A percentile compares a stretch with the other conserved stretches of the same genome.
These are phyloP conservation scores for Phytophthora syringae DNA, from an alignment of 352 stramenopile species.

Conservation along the genomic window DNA sequence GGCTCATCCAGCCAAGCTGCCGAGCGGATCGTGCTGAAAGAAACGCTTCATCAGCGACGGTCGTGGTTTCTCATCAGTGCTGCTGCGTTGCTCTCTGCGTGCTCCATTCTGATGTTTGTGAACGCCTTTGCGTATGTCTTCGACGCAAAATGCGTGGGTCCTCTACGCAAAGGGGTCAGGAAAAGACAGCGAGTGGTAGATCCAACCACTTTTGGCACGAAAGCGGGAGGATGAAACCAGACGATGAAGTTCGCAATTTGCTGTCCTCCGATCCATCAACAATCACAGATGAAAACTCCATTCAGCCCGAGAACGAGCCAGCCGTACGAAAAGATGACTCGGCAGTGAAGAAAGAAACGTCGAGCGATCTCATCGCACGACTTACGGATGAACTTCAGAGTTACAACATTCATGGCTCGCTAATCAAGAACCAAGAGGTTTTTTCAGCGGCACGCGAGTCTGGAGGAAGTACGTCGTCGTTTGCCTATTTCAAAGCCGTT, in stretches of 20 bases:
- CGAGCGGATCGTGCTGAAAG: slow-evolving; percentile 29
- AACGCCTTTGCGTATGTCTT: slow-evolving; percentile 28
- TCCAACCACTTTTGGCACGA: slow-evolving; percentile 32
- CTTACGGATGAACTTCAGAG: slow-evolving; percentile 28
- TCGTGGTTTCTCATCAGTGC: slow-evolving; percentile 45
- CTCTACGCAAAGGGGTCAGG: slow-evolving; percentile 10
- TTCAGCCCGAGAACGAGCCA: slow-evolving; percentile 22
- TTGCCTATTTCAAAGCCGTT: slow-evolving; percentile 37
- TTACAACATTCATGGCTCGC: slow-evolving; percentile 18
- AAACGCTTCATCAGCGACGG: slow-evolving; percentile 40
- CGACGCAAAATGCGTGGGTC: slow-evolving; percentile 17
- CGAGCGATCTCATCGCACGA: slow-evolving; percentile 8
- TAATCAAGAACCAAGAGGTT: slow-evolving; percentile 14
- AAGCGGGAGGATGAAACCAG: slow-evolving; percentile 14
- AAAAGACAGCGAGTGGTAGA: slow-evolving; percentile 20
- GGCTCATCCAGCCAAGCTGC: slow-evolving; percentile 15
- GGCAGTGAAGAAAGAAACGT: slow-evolving; percentile 1
- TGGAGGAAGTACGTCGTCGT: slow-evolving; percentile 22
- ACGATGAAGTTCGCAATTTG: slow-evolving; percentile 30
- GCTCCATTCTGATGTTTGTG: slow-evolving; percentile 25
- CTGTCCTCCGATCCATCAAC: slow-evolving; percentile 24
- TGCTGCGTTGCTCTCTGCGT: slow-evolving; percentile 24
- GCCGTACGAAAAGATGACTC: background rate
- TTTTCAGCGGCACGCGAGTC: background rate
- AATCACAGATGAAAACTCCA: slow-evolving; percentile 14